Evolutionary conservation across 345 rosid species (phyloP).

Genomic region (Eucalyptus pauciflora): DNA sequence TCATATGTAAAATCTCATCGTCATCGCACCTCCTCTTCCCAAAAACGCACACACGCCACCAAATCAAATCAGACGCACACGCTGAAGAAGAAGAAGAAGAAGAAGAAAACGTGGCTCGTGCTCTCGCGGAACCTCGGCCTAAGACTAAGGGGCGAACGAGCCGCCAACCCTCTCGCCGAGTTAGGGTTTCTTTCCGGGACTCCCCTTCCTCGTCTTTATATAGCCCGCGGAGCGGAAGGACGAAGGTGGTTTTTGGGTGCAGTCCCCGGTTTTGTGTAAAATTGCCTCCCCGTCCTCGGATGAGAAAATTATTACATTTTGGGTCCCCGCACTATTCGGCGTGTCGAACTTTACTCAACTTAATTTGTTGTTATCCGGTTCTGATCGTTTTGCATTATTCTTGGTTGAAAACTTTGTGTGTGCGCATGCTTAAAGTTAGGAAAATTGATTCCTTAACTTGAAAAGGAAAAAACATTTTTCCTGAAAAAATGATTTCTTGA

Average conservation of each 20-base stretch:
- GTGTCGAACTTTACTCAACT: not conserved
- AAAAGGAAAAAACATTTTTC: not conserved
- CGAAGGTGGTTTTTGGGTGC: not conserved
- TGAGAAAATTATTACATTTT: not conserved
- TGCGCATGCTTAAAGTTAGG: not conserved
- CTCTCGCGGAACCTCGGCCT: not conserved
- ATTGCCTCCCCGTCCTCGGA: not conserved
- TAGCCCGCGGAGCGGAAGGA: not conserved
- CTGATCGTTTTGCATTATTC: not conserved
- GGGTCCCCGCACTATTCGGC: not conserved
- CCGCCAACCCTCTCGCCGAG: not conserved
- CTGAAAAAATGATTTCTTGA: not conserved
- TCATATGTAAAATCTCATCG: conserved; percentile 1
- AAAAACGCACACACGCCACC: not conserved
- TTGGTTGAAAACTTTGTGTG: no score
- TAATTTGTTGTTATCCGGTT: not conserved
- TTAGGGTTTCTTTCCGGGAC: not conserved
- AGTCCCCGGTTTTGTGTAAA: not conserved
- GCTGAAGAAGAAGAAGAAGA: not conserved
- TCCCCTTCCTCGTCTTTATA: not conserved
- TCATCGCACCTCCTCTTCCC: conserved; percentile 6
- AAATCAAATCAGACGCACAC: not conserved
- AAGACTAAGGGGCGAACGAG: not conserved
- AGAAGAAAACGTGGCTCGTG: not conserved
- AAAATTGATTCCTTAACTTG: not conserved